Base-by-base conservation (phyloP, 192 early-diverging fungal species). In the Mortierella alpina region DNA sequence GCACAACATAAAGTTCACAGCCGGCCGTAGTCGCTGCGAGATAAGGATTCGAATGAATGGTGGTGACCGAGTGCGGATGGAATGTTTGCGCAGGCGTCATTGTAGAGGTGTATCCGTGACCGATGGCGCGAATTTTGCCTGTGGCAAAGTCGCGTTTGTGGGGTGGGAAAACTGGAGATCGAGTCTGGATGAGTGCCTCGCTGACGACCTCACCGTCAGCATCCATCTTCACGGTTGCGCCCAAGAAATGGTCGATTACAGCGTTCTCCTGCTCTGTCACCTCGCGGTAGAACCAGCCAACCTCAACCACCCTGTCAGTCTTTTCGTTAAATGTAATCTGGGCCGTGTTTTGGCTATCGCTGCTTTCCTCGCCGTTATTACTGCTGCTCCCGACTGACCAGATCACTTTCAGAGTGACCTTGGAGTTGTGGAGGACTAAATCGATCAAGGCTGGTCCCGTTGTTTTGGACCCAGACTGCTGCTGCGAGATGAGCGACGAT, bases 211-310 rank as follows among this genome's bases (percentile, higher is more conserved):
- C 77, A 6, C 77, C 77, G 17, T 68, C 45, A 2, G 59, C 60
- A 51, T 72, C 66, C 59, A 80, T n/a, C 48, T 59, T 46, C 20
- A 80, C 66, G 9, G 70, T 80, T 13, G 77, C 77, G 40, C 77
- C 77, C n/a, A 80, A 40, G 42, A 55, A 80, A 44, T 80, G 70
- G 52, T 80, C 77, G 23, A 53, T 57, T 0, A 66, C 48, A 5
- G 65, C 18, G 31, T 80, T n/a, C 41, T 72, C 77, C 23, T 64
- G 57, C 18, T 80, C 77, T 7, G 77, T 80, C 40, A 80, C 14
- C 42, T 80, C 77, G 39, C 77, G 63, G n/a, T 72, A 80, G 41
- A 80, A 80, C 69, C 70, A 80, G 1, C 77, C 77, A 41, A 80
- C 70, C 42, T 80, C 77, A 4, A 72, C 60, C n/a, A 72, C 77